Evolutionary conservation across 371 early-diverging fungal genomes (phyloP), one percentile per base, ranked within the genome.

Genomic region (Apophysomyces elegans): DNA sequence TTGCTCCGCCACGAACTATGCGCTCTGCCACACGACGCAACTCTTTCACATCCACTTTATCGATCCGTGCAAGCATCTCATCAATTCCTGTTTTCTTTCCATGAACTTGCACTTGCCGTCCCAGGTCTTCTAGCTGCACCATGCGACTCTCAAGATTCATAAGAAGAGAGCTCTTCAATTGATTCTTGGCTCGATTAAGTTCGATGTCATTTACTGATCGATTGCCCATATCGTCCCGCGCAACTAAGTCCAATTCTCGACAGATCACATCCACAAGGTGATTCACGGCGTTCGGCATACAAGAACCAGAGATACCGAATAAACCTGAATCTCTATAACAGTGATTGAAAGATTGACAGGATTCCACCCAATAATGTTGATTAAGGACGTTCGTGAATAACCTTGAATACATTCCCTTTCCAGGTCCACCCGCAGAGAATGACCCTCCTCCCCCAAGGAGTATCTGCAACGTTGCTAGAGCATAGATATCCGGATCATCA

Each of bases 351-450:
- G 92, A 88, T 74, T 91, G 84, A 78, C 97, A 97, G 6, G 91
- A 92, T 70, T 99, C 97, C 14, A 97, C 90, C 96, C 96, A 97
- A 63, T 88, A 86, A 74, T 94, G 90, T 67, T 93, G 94, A 76
- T 97, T 97, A 64, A 99, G 84, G 2, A 99, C 96, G 45, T 94
- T 88, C 7, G 95, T 95, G 72, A 95, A 99, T 37, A 99, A 83
- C 11, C 98, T 90, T 13, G 97, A 96, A 84, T 97, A 96, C 96
- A 99, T 97, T 65, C 99, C 99, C 79, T 99, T 97, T 26, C 99
- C 99, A 0, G 99, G 99, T 1, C 99, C 99, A 67, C 99, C 99
- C 0, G 99, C 99, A 8, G 95, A 95, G 79, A 99, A 99, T 3
- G 96, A 93, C 1, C 95, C 94, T 58, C 99, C 99, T 39, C 99